These are phyloP conservation scores for Boletus sp. DNA, from an alignment of 768 basidiomycete species.

Conservation along the genomic window DNA sequence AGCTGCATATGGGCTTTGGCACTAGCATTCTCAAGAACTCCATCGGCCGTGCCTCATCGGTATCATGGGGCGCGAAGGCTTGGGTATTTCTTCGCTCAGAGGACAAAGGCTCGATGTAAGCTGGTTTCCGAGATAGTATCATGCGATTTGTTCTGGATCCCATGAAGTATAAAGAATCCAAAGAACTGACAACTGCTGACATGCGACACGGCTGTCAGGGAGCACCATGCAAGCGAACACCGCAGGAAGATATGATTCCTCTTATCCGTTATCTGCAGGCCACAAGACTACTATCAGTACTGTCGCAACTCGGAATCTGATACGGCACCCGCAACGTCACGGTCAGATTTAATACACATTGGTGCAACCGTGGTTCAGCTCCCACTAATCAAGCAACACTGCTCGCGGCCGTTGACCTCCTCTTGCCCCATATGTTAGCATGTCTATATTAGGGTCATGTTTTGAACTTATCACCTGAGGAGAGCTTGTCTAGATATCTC, in stretches of 20 bases:
- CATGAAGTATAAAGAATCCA: no score
- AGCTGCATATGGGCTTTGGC: not conserved
- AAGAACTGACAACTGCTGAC: no score
- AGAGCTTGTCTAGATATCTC: not conserved
- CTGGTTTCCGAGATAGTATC: not conserved
- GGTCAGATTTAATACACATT: no score
- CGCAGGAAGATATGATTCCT: not conserved
- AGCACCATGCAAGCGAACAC: no score
- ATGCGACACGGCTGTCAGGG: no score
- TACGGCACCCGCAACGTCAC: no score
- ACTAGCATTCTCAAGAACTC: not conserved
- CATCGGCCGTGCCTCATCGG: not conserved
- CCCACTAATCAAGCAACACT: not conserved
- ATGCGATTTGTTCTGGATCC: not conserved
- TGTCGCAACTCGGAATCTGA: no score
- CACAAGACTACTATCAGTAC: no score
- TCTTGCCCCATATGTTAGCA: not conserved
- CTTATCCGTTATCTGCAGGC: not conserved
- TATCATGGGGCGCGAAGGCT: not conserved
- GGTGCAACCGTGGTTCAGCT: no score
- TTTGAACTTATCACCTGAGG: not conserved
- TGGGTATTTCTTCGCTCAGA: not conserved
- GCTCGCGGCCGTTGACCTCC: not conserved
- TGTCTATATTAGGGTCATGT: not conserved
- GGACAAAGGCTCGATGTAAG: not conserved